Conservation (phyloP, 805 yeast species). For the Candida berthetii region DNA sequence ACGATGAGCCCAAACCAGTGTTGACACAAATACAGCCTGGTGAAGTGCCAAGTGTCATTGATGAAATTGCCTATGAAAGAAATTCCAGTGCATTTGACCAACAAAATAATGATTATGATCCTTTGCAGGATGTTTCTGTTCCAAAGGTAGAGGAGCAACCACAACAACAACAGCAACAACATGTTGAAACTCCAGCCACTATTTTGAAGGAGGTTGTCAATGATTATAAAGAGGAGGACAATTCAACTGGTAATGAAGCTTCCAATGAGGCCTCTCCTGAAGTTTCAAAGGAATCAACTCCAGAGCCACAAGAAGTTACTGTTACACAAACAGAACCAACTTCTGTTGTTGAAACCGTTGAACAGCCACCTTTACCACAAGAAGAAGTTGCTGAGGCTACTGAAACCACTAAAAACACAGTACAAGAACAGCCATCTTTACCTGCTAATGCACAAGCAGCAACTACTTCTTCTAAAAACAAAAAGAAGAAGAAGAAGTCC, state of each 20-base stretch:
- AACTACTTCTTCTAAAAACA: not conserved
- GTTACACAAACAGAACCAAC: no score
- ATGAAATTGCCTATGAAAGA: conserved; percentile 23
- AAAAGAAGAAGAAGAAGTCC: conserved; percentile 7
- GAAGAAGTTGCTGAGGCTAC: not conserved
- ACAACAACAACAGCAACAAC: no score
- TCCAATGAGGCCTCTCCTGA: not conserved
- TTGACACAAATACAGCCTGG: not conserved
- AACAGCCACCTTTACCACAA: not conserved
- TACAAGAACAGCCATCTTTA: no score
- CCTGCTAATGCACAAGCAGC: no score
- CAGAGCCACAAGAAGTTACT: not conserved
- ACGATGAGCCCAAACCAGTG: conserved; percentile 16
- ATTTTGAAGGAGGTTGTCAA: no score
- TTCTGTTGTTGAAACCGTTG: not conserved
- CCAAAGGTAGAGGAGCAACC: no score
- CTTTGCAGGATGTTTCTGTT: not conserved
- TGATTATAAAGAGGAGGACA: conserved; percentile 13
- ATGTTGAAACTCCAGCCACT: no score
- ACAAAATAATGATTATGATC: conserved; percentile 19
- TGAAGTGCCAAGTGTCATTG: conserved; percentile 6
- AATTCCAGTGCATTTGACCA: conserved; percentile 26
- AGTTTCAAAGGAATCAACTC: not conserved
- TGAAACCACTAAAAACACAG: no score
- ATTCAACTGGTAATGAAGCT: no score